Conservation (phyloP, 2,329 filamentous ascomycete species). For the Bretziella fagacearum region DNA sequence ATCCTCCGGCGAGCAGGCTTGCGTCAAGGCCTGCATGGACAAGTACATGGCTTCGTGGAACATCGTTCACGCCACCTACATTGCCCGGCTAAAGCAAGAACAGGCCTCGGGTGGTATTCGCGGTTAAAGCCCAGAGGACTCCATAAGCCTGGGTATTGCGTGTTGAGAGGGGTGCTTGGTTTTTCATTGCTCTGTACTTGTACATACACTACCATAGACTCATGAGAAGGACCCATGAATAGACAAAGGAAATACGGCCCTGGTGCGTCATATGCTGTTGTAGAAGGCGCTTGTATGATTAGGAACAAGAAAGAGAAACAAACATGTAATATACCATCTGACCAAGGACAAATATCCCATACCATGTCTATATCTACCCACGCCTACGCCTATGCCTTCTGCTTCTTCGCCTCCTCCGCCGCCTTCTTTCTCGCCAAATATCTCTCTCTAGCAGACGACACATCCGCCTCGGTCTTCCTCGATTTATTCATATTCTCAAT, state of each 20-base stretch:
- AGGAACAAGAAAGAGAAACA: not conserved
- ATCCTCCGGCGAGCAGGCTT: slow-evolving; percentile 50
- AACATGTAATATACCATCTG: slow-evolving; percentile 1
- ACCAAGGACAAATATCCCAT: not conserved
- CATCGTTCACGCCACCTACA: slow-evolving; percentile 50
- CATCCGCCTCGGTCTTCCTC: slow-evolving; percentile 59
- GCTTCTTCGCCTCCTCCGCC: slow-evolving; percentile 50
- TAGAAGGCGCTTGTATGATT: slow-evolving; percentile 9
- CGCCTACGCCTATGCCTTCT: slow-evolving; percentile 15
- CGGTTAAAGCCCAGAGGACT: not conserved
- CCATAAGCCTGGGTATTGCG: not conserved
- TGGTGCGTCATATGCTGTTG: not conserved
- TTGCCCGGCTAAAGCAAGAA: slow-evolving; percentile 45
- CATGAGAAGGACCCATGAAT: not conserved
- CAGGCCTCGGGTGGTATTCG: slow-evolving; percentile 20
- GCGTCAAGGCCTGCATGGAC: slow-evolving; percentile 63
- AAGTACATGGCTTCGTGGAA: slow-evolving; percentile 77
- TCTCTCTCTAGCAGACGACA: slow-evolving; percentile 61
- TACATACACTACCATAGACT: too few relatives aligned
- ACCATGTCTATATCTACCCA: not conserved
- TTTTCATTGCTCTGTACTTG: slow-evolving; percentile 2
- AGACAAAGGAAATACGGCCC: slow-evolving; percentile 1
- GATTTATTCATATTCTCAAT: slow-evolving; percentile 54
- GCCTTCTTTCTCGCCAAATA: slow-evolving; percentile 64
- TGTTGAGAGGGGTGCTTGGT: not conserved